Percentiles rank a stretch among this genome's conserved stretches.
Evolutionary conservation across 257 asterid genomes (phyloP).

Genomic region (Primulina huaijiensis): DNA sequence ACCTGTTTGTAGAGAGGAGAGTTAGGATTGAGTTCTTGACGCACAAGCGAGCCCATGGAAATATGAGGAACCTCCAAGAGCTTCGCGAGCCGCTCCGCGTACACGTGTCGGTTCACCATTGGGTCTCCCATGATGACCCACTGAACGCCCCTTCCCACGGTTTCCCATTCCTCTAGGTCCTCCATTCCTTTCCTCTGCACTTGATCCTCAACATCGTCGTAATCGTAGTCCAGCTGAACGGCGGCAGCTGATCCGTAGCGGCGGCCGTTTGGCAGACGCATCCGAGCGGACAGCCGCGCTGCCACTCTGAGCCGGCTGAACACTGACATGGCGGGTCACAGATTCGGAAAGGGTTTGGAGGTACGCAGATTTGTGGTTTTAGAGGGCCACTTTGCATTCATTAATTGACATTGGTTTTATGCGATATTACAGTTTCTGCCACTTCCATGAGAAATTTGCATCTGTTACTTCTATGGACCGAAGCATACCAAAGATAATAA

Average conservation of each 20-base stretch:
- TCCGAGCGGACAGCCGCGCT: constrained; percentile 33
- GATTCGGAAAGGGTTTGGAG: constrained; percentile 15
- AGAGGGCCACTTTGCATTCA: background rate
- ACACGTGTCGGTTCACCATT: constrained; percentile 64
- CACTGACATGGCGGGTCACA: constrained; percentile 50
- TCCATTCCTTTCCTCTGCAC: constrained; percentile 29
- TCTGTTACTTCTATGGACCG: no score
- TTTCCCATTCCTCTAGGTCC: constrained; percentile 55
- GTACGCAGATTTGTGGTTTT: constrained; percentile 31
- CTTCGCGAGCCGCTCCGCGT: constrained; percentile 74
- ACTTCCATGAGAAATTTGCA: constrained; percentile 1
- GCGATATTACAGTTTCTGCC: constrained; percentile 28
- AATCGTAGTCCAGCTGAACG: constrained; percentile 57
- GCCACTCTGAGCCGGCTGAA: constrained; percentile 52
- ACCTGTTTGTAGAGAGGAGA: constrained; percentile 78
- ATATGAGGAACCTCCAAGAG: constrained; percentile 80
- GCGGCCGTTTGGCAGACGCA: constrained; percentile 26
- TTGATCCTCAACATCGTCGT: constrained; percentile 33
- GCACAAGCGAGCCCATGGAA: constrained; percentile 84
- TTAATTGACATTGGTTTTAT: constrained; percentile 9
- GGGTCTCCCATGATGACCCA: constrained; percentile 98
- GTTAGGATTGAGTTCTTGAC: constrained; percentile 75
- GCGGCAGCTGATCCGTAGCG: constrained; percentile 71
- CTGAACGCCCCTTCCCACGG: constrained; percentile 63
- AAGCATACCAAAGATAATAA: no score